These are phyloP conservation scores for Graphiopsis chlorocephala DNA, from an alignment of 2,329 filamentous ascomycete species.

Conservation along the genomic window DNA sequence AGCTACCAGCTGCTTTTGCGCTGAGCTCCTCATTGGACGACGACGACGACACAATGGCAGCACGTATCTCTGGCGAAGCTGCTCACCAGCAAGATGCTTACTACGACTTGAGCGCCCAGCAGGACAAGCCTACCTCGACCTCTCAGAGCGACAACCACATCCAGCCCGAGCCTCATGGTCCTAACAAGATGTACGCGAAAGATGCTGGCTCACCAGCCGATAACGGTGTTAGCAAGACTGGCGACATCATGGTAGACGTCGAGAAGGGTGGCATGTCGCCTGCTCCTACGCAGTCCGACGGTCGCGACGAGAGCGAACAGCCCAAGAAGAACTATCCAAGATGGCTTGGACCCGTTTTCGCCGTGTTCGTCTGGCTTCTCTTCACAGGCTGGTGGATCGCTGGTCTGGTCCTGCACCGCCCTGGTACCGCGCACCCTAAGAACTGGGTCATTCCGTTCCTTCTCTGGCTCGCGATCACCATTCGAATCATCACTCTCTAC, in stretches of 20 bases:
- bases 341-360: conserved; percentile 38
- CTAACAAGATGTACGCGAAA: background rate
- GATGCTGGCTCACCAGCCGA: background rate
- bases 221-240: background rate
- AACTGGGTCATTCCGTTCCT: conserved; percentile 86
- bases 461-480: conserved; percentile 69
- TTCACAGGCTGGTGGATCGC: conserved; percentile 70
- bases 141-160: background rate
- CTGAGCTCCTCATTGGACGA: background rate
- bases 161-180: conserved; percentile 9
- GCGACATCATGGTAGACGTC: conserved; percentile 8
- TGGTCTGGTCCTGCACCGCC: conserved; percentile 66
- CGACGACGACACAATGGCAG: conserved; percentile 12
- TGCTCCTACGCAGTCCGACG: background rate
- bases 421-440: conserved; percentile 49
- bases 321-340: conserved; percentile 39
- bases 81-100: conserved; percentile 3
- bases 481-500: conserved; percentile 73
- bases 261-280: conserved; percentile 17
- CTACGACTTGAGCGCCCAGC: conserved; percentile 9
- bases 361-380: conserved; percentile 25
- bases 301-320: conserved; percentile 2
- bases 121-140: background rate
- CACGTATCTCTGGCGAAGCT: conserved; percentile 4
- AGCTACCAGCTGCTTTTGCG: background rate